Percentiles rank a stretch among this genome's conserved stretches.
phyloP scores from a whole-genome alignment of 768 basidiomycete species.

The Hortiboletus flavorubellus region DNA sequence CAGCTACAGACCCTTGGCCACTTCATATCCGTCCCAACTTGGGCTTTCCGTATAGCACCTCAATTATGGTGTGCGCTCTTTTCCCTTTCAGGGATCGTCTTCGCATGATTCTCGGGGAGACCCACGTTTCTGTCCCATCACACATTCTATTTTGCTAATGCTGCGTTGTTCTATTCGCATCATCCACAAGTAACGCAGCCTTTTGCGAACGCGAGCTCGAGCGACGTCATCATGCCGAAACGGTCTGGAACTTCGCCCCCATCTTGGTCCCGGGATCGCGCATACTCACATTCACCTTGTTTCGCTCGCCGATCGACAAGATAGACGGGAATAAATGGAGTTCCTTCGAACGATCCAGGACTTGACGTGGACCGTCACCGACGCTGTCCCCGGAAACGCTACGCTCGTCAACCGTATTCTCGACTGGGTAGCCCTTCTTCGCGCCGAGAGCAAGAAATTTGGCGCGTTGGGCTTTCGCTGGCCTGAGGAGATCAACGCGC shows the following conservation, averaged over 20 bases:
- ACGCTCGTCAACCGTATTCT: conserved; percentile 40
- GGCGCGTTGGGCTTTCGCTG: conserved; percentile 31
- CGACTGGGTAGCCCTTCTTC: conserved; percentile 36
- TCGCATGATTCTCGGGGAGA: too few relatives aligned
- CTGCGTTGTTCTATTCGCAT: too few relatives aligned
- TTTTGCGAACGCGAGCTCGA: neutral
- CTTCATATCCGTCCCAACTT: too few relatives aligned
- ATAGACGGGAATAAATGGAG: conserved; percentile 60
- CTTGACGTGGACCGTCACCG: conserved; percentile 52
- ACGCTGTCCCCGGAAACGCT: conserved; percentile 44
- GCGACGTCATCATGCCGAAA: neutral
- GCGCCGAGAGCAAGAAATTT: neutral
- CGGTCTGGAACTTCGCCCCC: neutral
- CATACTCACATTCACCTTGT: conserved; percentile 49
- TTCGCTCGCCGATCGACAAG: conserved; percentile 53
- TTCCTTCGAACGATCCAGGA: conserved; percentile 42
- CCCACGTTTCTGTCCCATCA: too few relatives aligned
- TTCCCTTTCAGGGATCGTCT: too few relatives aligned
- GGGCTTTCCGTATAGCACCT: too few relatives aligned
- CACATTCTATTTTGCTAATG: too few relatives aligned
- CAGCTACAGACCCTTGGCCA: too few relatives aligned
- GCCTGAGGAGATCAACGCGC: conserved; percentile 36
- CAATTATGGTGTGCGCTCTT: too few relatives aligned
- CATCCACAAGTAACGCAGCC: neutral
- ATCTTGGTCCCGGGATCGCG: conserved; percentile 35